Evolutionary conservation across 2,329 filamentous ascomycete species (phyloP), one percentile per base, ranked within the genome.

Genomic region (Alternaria novae-zelandiae): DNA sequence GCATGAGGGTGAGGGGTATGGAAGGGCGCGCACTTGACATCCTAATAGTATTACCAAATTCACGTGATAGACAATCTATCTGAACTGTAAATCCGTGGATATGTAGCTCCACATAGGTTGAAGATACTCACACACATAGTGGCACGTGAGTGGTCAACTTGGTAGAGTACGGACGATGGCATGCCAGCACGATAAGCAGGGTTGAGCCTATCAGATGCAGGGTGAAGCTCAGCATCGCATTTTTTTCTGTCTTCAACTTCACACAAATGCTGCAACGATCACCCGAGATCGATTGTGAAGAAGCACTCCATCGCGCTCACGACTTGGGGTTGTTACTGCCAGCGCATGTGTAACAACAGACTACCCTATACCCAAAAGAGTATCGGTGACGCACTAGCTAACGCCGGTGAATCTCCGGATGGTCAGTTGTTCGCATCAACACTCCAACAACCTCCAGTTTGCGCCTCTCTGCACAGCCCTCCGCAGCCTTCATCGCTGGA

Each of bases 321-420:
- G 17, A 23, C 28, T 41, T 53, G 28, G 20, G 30, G 21, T 47
- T 41, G 53, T 32, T 26, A 17, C 21, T 54, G 49, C 53, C 32
- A 43, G 36, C 10, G 32, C 32, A 36, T 54, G 53, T 55, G 15
- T 47, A 53, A 53, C 49, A 41, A 41, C 15, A 53, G 49, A 53
- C 28, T 53, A 41, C 49, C 49, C 65, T 64, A 66, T 41, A 57
- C 67, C 65, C 44, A 59, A 59, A 68, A 23, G 51, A 57, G 61
- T 53, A 43, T 53, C 62, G 65, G 69, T 73, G 72, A 74, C 71
- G 70, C 71, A 73, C 63, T 60, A 62, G 58, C 60, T 60, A 61
- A 63, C 45, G 63, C 64, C 71, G 70, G 68, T 56, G 47, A 57
- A 70, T 67, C 65, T 59, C 71, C 69, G 70, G 44, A 43, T 45